A percentile compares a stretch with the other conserved stretches of the same genome.
Evolutionary conservation across 805 yeast genomes (phyloP).

Genomic region (Yamadazyma sp.): DNA sequence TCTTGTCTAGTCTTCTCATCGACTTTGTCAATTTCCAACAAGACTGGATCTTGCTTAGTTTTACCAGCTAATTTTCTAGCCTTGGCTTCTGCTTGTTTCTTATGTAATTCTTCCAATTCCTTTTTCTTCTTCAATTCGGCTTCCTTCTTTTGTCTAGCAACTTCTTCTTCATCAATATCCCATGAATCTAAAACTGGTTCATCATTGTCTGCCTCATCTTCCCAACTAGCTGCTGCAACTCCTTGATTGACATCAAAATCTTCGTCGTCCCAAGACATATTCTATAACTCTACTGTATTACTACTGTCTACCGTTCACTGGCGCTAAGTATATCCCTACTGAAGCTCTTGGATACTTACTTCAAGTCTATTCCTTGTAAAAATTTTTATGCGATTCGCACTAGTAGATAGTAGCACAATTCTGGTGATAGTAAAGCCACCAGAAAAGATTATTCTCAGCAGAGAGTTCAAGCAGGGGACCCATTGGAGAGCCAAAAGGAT

Average conservation of each 20-base stretch:
- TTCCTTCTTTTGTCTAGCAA: constrained; percentile 44
- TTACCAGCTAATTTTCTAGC: constrained; percentile 45
- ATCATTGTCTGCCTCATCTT: constrained; percentile 78
- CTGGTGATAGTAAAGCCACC: too few species aligned
- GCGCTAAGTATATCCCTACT: too few species aligned
- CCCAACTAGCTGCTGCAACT: constrained; percentile 71
- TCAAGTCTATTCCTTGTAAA: too few species aligned
- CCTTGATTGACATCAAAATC: constrained; percentile 62
- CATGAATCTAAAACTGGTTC: constrained; percentile 77
- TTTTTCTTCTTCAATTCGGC: constrained; percentile 39
- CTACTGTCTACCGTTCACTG: too few species aligned
- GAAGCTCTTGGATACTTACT: too few species aligned
- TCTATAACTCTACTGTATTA: too few species aligned
- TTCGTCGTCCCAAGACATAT: constrained; percentile 78
- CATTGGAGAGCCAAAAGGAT: too few species aligned
- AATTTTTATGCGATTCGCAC: too few species aligned
- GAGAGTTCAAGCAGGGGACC: too few species aligned
- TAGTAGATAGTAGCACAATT: too few species aligned
- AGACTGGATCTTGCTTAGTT: constrained; percentile 27
- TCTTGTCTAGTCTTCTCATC: constrained; percentile 76
- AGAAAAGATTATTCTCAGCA: too few species aligned
- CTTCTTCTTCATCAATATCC: constrained; percentile 82
- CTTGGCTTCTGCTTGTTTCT: constrained; percentile 44
- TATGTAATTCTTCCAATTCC: constrained; percentile 44
- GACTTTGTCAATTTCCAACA: constrained; percentile 60